Base-by-base conservation (phyloP, 2,329 filamentous ascomycete genomes). In the Endoconidiophora laricicola region DNA sequence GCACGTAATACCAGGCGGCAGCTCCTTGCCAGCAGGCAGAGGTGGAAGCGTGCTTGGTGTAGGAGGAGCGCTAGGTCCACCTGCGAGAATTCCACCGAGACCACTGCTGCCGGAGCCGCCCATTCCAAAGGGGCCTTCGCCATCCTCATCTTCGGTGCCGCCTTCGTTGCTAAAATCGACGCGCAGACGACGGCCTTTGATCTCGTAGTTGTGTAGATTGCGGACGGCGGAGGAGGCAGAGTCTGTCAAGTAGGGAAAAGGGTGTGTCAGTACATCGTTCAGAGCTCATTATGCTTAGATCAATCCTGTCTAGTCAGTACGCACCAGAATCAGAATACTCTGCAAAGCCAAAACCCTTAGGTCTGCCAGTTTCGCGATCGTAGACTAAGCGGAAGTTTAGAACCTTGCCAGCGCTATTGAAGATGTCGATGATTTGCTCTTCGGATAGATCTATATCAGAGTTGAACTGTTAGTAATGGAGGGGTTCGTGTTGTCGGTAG, bases 141-240 rank as follows among this genome's bases (percentile, higher is more conserved):
- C 65, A 55, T 73, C 77, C 51, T 83, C 79, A 54, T 81, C 79
- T 55, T 75, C 74, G 42, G 78, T 81, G 57, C 82, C 82, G 56
- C 86, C 86, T 63, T 95, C 90, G 64, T 94, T 94, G 53, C 86
- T 91, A 66, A 93, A 98, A 65, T 96, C 91, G 50, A 98, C 91
- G 54, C 88, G 79, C 55, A 98, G 74, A 65, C 94, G 94, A 59
- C 91, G 79, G 50, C 87, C 87, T 81, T 94, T 93, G 61, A 95
- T 80, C 63, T 96, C 90, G 66, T 86, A 81, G 64, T 94, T 87
- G 68, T 96, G 94, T 48, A 96, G 70, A 62, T 98, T 96, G 58
- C 90, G 82, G 44, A 96, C 90, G 2, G 91, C 91, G 2, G 87
- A 94, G 37, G 90, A 86, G 29, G 91, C 91, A 23, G 87, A 81